Conservation (phyloP, 202 grass and related monocot genomes). For the Elaeis oleifera region DNA sequence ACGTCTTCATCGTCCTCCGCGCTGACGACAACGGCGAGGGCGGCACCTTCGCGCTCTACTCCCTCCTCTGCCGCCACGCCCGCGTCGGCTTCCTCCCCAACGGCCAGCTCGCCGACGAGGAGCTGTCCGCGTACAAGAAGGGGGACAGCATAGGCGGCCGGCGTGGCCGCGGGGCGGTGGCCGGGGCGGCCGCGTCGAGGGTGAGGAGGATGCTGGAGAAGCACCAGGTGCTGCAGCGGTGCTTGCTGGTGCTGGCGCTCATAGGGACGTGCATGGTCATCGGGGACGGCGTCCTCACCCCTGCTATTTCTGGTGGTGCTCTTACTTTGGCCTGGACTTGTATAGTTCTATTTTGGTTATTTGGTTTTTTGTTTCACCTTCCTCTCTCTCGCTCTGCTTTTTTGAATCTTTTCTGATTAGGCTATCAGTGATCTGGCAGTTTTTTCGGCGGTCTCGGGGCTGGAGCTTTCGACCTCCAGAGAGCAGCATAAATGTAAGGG, state of each 20-base stretch:
- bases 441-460: slow-evolving; percentile 90
- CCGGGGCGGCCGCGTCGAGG: slow-evolving; percentile 24
- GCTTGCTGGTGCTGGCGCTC: slow-evolving; percentile 68
- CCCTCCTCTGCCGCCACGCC: slow-evolving; percentile 85
- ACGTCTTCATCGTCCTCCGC: slow-evolving; percentile 94
- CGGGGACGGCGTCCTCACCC: slow-evolving; percentile 90
- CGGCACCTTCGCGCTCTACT: slow-evolving; percentile 98
- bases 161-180: slow-evolving; percentile 1
- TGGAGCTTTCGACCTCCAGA: slow-evolving; percentile 84
- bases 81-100: slow-evolving; percentile 62
- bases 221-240: slow-evolving; percentile 61
- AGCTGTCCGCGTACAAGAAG: slow-evolving; percentile 31
- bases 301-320: slow-evolving; percentile 67
- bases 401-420: background rate
- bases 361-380: no score
- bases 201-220: slow-evolving; percentile 56
- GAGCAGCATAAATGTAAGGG: slow-evolving; percentile 98
- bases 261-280: slow-evolving; percentile 96
- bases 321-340: background rate
- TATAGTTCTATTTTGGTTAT: no score
- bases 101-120: slow-evolving; percentile 27
- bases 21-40: slow-evolving; percentile 97
- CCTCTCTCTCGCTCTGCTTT: background rate
- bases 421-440: slow-evolving; percentile 38
- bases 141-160: slow-evolving; percentile 29